phyloP scores from a whole-genome alignment of 768 basidiomycete species.

The Phaffia tasmanica region DNA sequence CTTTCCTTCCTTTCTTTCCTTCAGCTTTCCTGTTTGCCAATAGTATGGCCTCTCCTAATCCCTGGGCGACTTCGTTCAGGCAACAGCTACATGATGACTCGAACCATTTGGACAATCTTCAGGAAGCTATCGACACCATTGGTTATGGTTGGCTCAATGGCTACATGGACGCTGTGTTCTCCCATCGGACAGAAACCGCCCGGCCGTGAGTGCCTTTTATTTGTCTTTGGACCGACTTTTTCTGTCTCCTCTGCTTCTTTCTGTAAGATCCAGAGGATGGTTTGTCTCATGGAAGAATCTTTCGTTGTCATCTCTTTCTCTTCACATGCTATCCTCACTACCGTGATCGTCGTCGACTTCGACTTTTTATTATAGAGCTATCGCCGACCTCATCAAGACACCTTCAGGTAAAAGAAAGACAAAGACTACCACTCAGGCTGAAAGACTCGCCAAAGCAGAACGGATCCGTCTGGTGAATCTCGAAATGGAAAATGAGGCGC shows the following conservation, averaged over 20 bases:
- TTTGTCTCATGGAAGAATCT: too few species aligned
- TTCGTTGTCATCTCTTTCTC: too few species aligned
- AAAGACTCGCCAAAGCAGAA: too few species aligned
- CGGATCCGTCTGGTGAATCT: too few species aligned
- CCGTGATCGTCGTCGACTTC: neutral
- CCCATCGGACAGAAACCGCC: neutral
- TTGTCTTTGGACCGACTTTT: neutral
- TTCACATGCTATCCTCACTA: too few species aligned
- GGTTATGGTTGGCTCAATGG: constrained; percentile 7
- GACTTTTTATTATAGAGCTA: neutral
- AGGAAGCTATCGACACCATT: constrained; percentile 1
- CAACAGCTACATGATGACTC: neutral
- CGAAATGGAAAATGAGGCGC: too few species aligned
- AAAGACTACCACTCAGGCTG: too few species aligned
- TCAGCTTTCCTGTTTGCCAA: too few species aligned
- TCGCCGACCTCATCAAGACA: constrained; percentile 22
- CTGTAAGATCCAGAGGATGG: too few species aligned
- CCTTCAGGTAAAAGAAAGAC: constrained; percentile 10
- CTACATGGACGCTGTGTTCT: constrained; percentile 2
- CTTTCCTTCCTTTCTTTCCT: too few species aligned
- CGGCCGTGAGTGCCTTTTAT: neutral
- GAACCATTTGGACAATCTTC: neutral
- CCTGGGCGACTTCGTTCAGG: constrained; percentile 6
- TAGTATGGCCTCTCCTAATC: neutral
- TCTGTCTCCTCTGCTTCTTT: too few species aligned